Base-by-base conservation (phyloP, 495 filamentous ascomycete genomes). In the Xylaria bambusicola region DNA sequence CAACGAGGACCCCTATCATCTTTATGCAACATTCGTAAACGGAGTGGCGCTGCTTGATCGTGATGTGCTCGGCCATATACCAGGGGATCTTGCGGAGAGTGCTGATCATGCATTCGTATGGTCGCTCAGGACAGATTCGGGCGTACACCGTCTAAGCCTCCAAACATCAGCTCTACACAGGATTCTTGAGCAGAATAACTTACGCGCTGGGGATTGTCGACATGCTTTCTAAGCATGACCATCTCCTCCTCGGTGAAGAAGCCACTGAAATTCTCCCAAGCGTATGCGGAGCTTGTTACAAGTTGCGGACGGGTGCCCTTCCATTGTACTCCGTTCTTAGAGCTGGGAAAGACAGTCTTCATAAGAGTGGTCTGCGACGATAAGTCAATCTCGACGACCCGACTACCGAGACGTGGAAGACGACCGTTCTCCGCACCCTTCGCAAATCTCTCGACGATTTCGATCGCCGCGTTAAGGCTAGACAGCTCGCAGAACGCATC, bases 31-130 rank as follows among this genome's bases (percentile, higher is more conserved):
- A 62, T 0, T 79, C 64, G 71, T 84, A 87, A 17, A 92, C 60
- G 3, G 74, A 62, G 35, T 85, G 77, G 13, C 90, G 85, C 58
- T 89, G 80, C 33, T 75, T 73, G 29, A 92, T 71, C 0, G 84
- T 90, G 73, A 91, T 88, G 58, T 80, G 48, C 26, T 84, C 71
- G 0, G 81, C 72, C 27, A 79, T 77, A 36, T 82, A 80, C 90
- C 90, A 94, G 0, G 90, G 90, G 62, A 87, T 77, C 77, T 93
- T 94, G 65, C 82, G 81, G 50, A 94, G 73, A 0, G 86, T 90
- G 62, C 84, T 89, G 61, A 91, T 88, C 66, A 90, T 79, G 38
- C 80, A 86, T 74, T 94, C 90, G 61, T 84, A 93, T 9, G 85
- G 82, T 1, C 90, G 86, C 72, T 92, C 86, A 6, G 83, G 84